Conservation (phyloP, 352 stramenopile species). For the Hyaloperonospora arabidopsidis region DNA sequence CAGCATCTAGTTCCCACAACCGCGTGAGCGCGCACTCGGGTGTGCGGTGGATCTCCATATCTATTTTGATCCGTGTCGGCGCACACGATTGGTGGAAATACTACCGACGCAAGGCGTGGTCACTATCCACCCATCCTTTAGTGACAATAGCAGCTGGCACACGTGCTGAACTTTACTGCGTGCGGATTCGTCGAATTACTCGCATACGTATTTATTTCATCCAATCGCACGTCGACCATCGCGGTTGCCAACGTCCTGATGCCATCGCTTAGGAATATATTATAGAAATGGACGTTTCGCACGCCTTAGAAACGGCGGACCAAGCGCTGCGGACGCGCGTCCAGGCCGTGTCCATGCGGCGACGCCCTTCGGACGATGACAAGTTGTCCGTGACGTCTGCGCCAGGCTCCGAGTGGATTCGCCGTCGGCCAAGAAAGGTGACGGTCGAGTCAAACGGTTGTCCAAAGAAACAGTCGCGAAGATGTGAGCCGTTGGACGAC, state of each 20-base stretch:
- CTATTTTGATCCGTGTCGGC: background rate
- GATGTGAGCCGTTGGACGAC: conserved; percentile 45
- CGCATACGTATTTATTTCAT: background rate
- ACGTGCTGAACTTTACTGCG: background rate
- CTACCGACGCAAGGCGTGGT: background rate
- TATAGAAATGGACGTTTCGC: conserved; percentile 8
- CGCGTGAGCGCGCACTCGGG: conserved; percentile 26
- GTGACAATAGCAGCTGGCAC: too few relatives aligned
- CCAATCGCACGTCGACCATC: background rate
- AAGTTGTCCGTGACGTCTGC: conserved; percentile 24
- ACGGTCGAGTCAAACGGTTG: conserved; percentile 6
- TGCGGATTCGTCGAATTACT: background rate
- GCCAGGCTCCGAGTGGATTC: conserved; percentile 16
- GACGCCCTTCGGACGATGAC: conserved; percentile 33
- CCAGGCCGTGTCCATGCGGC: conserved; percentile 36
- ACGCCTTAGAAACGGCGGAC: conserved; percentile 12
- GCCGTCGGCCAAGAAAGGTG: conserved; percentile 9
- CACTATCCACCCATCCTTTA: background rate
- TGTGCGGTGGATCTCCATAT: conserved; percentile 30
- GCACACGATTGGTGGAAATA: background rate
- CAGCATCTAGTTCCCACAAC: conserved; percentile 27
- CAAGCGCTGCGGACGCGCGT: conserved; percentile 36
- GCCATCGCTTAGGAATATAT: background rate
- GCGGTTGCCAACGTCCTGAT: too few relatives aligned
- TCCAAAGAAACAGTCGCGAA: conserved; percentile 33